Percentiles rank a stretch among this genome's conserved stretches.
Conservation (phyloP, 805 yeast species). For the Yamadazyma laniorum region DNA sequence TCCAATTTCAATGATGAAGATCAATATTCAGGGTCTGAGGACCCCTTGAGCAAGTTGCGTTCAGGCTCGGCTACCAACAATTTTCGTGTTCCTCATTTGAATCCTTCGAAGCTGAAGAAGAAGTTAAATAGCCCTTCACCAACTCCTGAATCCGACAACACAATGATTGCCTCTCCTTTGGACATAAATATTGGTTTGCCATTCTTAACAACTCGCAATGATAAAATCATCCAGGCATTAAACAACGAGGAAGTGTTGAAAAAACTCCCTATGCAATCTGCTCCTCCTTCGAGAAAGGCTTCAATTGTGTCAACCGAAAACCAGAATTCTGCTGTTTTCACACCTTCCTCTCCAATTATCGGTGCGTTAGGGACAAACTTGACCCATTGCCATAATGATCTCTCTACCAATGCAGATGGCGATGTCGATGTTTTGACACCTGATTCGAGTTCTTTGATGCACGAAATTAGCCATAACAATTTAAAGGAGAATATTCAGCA, state of each 20-base stretch:
- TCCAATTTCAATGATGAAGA: slow-evolving; percentile 10
- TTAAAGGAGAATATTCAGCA: slow-evolving; percentile 27
- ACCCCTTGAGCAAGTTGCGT: slow-evolving; percentile 1
- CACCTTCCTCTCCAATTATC: slow-evolving; percentile 34
- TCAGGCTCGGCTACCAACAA: too few species aligned
- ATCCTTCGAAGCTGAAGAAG: slow-evolving; percentile 6
- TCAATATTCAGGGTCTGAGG: slow-evolving; percentile 3
- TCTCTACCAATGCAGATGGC: slow-evolving; percentile 9
- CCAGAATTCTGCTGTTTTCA: slow-evolving; percentile 2
- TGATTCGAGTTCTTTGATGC: slow-evolving; percentile 28
- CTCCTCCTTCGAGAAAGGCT: slow-evolving; percentile 26
- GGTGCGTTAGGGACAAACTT: slow-evolving; percentile 42
- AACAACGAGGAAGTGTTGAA: slow-evolving; percentile 16
- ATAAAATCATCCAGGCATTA: slow-evolving; percentile 27
- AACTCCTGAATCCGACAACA: slow-evolving; percentile 8
- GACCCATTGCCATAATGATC: slow-evolving; percentile 23
- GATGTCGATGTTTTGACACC: slow-evolving; percentile 26
- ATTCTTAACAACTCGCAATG: slow-evolving; percentile 37
- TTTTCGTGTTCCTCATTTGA: neutral
- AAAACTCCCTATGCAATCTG: slow-evolving; percentile 9
- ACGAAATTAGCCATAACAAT: slow-evolving; percentile 22
- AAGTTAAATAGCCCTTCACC: neutral
- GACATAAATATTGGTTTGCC: slow-evolving; percentile 45
- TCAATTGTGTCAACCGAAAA: slow-evolving; percentile 19
- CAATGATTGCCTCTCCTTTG: slow-evolving; percentile 41